These are phyloP conservation scores for Scutellaria galericulata DNA, from an alignment of 257 asterid species.

Conservation along the genomic window DNA sequence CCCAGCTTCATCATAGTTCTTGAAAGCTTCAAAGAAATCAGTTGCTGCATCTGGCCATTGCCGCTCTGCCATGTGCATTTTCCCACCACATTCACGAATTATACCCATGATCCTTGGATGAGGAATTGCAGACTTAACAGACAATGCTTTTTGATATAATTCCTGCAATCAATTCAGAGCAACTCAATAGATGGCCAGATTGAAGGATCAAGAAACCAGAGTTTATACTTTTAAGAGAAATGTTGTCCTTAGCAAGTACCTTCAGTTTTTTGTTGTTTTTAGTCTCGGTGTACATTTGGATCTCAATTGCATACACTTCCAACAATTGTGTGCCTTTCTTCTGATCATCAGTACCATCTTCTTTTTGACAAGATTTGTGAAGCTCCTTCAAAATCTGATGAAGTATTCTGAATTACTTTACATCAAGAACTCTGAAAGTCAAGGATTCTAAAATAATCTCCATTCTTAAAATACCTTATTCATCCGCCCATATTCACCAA, in stretches of 20 bases:
- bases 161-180: slow-evolving; percentile 58
- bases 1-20: slow-evolving; percentile 98
- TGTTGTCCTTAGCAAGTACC: slow-evolving; percentile 46
- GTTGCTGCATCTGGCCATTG: slow-evolving; percentile 98
- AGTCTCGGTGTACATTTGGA: slow-evolving; percentile 97
- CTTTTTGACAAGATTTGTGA: slow-evolving; percentile 95
- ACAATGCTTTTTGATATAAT: slow-evolving; percentile 80
- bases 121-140: slow-evolving; percentile 98
- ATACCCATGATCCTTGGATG: slow-evolving; percentile 99
- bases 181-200: slow-evolving; percentile 17
- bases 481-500: slow-evolving; percentile 93
- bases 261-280: slow-evolving; percentile 95
- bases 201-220: slow-evolving; percentile 21
- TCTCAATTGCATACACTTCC: slow-evolving; percentile 99
- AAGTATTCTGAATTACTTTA: slow-evolving; percentile 31
- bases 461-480: slow-evolving; percentile 63
- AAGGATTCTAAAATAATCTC: slow-evolving; percentile 13
- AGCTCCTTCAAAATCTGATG: slow-evolving; percentile 93
- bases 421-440: slow-evolving; percentile 17
- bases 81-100: slow-evolving; percentile 99
- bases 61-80: slow-evolving; percentile 99
- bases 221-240: neutral
- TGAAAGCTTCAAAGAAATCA: slow-evolving; percentile 97
- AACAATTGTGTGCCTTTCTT: slow-evolving; percentile 95
- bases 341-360: slow-evolving; percentile 98